Evolutionary conservation across 805 yeast species (phyloP).

Genomic region (Metschnikowia colocasiae): DNA sequence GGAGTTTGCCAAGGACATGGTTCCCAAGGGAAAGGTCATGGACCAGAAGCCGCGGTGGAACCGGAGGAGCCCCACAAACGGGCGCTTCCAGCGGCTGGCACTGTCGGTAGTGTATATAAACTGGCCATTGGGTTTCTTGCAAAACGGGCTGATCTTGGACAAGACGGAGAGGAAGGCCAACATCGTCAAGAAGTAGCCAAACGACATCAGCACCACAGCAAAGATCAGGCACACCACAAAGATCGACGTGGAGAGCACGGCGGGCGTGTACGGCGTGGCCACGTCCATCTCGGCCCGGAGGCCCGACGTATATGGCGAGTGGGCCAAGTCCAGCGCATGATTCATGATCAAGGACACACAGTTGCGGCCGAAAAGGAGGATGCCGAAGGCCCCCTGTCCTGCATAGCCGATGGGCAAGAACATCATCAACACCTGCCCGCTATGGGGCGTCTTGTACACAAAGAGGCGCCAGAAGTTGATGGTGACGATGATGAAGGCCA

Average conservation of each 20-base stretch:
- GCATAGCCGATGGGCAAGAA: conserved; percentile 80
- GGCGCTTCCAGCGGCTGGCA: conserved; percentile 8
- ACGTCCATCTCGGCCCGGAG: not conserved
- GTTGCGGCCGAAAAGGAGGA: conserved; percentile 52
- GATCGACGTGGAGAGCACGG: conserved; percentile 12
- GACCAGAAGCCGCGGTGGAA: conserved; percentile 55
- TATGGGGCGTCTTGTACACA: conserved; percentile 55
- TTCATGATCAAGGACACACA: conserved; percentile 21
- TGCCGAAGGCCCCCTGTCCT: conserved; percentile 80
- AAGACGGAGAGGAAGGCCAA: conserved; percentile 33
- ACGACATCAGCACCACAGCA: conserved; percentile 44
- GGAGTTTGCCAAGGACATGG: conserved; percentile 54
- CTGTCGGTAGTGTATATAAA: conserved; percentile 18
- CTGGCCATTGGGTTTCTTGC: conserved; percentile 24
- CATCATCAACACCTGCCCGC: conserved; percentile 53
- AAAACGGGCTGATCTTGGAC: conserved; percentile 43
- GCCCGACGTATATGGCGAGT: conserved; percentile 12
- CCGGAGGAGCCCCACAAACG: conserved; percentile 19
- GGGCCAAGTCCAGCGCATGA: conserved; percentile 6
- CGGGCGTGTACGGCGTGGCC: conserved; percentile 3
- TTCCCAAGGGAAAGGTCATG: conserved; percentile 87
- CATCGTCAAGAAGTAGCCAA: conserved; percentile 52
- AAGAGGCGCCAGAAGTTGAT: conserved; percentile 60
- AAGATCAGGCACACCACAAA: conserved; percentile 24
- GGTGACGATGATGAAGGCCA: conserved; percentile 54